Evolutionary conservation across 2,329 filamentous ascomycete species (phyloP).

Genomic region (Sporothrix mexicana): DNA sequence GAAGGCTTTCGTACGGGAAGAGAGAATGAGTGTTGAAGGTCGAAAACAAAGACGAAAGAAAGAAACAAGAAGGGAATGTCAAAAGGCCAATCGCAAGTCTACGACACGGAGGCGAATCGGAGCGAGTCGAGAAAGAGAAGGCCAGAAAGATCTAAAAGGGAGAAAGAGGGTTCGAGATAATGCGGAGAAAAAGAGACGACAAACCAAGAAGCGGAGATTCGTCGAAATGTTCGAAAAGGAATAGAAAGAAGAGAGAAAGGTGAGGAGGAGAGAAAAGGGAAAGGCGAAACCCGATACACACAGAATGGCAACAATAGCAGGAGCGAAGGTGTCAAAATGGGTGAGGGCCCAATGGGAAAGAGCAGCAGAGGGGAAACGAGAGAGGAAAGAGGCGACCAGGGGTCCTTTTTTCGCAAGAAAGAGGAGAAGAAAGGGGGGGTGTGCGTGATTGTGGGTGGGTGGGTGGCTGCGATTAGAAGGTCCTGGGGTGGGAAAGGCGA

Average conservation of each 20-base stretch:
- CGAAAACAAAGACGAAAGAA: slow-evolving; percentile 15
- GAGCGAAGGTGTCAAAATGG: slow-evolving; percentile 33
- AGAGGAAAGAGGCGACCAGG: slow-evolving; percentile 24
- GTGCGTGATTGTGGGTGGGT: slow-evolving; percentile 22
- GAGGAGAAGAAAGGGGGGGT: slow-evolving; percentile 22
- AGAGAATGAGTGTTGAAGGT: not conserved
- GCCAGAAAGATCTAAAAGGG: not conserved
- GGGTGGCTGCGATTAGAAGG: slow-evolving; percentile 25
- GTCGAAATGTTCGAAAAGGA: slow-evolving; percentile 18
- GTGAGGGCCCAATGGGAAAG: slow-evolving; percentile 33
- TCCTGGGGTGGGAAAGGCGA: slow-evolving; percentile 13
- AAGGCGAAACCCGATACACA: slow-evolving; percentile 23
- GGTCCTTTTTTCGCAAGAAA: slow-evolving; percentile 13
- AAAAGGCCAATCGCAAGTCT: slow-evolving; percentile 21
- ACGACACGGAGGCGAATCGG: not conserved
- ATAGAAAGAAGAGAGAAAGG: slow-evolving; percentile 17
- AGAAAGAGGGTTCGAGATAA: slow-evolving; percentile 4
- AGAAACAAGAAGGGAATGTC: slow-evolving; percentile 19
- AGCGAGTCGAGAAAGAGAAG: slow-evolving; percentile 9
- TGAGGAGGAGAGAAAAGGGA: slow-evolving; percentile 9
- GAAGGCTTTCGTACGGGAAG: not conserved
- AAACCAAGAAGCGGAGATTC: slow-evolving; percentile 23
- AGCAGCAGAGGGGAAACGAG: slow-evolving; percentile 8
- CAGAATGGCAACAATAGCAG: slow-evolving; percentile 29
- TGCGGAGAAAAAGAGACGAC: not conserved